A percentile compares a stretch with the other conserved stretches of the same genome.
These are phyloP conservation scores for Didymella keratinophila DNA, from an alignment of 2,329 filamentous ascomycete genomes.

Conservation along the genomic window DNA sequence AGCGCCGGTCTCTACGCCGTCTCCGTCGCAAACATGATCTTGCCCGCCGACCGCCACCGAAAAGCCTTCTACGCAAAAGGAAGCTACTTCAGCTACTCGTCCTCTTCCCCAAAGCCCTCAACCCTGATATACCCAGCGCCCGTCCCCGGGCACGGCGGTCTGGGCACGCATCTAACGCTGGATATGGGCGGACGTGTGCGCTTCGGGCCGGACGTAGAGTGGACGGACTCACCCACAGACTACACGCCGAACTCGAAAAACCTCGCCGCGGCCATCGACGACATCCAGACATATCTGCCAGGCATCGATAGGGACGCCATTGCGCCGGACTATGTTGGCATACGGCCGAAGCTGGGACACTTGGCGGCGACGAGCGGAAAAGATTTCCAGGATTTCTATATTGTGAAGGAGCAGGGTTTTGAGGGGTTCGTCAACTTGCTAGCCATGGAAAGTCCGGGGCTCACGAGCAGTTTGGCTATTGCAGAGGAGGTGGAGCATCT, in stretches of 20 bases:
- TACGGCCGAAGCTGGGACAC: conserved; percentile 81
- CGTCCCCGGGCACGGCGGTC: conserved; percentile 78
- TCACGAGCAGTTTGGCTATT: conserved; percentile 88
- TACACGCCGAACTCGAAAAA: conserved; percentile 71
- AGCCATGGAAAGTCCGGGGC: conserved; percentile 90
- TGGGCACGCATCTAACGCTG: conserved; percentile 93
- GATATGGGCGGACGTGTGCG: conserved; percentile 84
- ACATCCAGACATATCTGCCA: conserved; percentile 83
- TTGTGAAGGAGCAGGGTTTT: conserved; percentile 78
- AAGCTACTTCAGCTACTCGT: conserved; percentile 87
- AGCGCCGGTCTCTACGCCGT: conserved; percentile 83
- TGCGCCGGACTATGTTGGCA: conserved; percentile 85
- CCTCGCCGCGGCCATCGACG: conserved; percentile 71
- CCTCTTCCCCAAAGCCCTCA: conserved; percentile 68
- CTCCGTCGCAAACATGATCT: conserved; percentile 81
- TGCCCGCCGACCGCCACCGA: conserved; percentile 63
- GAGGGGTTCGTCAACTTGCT: conserved; percentile 87
- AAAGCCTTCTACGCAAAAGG: conserved; percentile 88
- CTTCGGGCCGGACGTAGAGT: conserved; percentile 95
- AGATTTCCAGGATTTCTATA: conserved; percentile 84
- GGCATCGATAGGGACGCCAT: conserved; percentile 71
- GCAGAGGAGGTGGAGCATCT: conserved; percentile 74
- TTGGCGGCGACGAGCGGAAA: conserved; percentile 67
- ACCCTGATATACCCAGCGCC: conserved; percentile 90
- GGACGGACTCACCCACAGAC: conserved; percentile 77